Evolutionary conservation across 108 stramenopile species (phyloP), one percentile per base, ranked within the genome.

Genomic region (Cyclotella choctawhatcheeana): DNA sequence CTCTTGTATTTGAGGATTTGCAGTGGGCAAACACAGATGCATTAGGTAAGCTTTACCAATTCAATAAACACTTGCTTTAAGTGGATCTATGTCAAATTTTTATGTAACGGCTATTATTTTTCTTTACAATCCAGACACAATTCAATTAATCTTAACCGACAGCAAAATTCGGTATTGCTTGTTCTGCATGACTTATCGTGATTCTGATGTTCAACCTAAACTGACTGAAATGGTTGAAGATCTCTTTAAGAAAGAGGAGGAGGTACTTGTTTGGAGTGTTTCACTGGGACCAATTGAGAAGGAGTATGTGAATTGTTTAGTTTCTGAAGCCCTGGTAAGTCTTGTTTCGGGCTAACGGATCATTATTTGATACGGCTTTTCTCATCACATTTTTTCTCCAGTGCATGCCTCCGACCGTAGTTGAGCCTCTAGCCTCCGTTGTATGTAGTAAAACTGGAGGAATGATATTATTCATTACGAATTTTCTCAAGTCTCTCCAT

Each of bases 381-480:
- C 6, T 40, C 37, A 8, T 12, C 31, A 17, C 1, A 1, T 56
- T 12, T 30, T 30, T 31, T 31, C 10, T 29, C 29, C 29, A 56
- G 34, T 52, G 45, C 33, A 34, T 69, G 33, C 67, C 64, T 17
- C 67, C 68, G 7, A 44, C 25, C 43, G 6, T 66, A 8, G 17
- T 40, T 33, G 5, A 45, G 47, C 75, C 59, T 6, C 59, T 76
- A 18, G 21, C 45, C 21, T n/a, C 24, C 5, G 43, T 43, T 52
- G 54, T 70, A 14, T 51, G 60, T 18, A 47, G 35, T 14, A 76
- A 76, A 31, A 70, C 75, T 29, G 68, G 69, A 18, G 75, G 75
- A 0, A 14, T 69, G 12, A 52, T 66, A 21, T n/a, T 76, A 18
- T 76, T 69, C 29, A 29, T 61, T 21, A 48, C 44, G 4, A 47